phyloP scores from a whole-genome alignment of 495 filamentous ascomycete genomes.

The Terfezia claveryi region DNA sequence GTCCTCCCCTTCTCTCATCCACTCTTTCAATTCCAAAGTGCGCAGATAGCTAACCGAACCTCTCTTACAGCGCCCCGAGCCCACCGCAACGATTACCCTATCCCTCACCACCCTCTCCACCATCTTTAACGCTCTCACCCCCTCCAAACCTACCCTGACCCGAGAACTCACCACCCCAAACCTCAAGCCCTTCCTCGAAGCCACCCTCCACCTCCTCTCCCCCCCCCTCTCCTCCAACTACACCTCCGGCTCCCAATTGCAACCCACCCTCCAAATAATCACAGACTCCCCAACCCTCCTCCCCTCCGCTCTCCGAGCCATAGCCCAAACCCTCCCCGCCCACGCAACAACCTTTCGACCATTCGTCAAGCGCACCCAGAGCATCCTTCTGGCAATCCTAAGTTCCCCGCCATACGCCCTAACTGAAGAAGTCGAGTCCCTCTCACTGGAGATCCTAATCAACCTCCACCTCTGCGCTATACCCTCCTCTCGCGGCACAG shows the following conservation, averaged over 20 bases:
- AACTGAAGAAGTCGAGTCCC: conserved; percentile 2
- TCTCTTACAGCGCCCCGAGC: conserved; percentile 10
- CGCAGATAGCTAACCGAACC: neutral
- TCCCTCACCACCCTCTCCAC: conserved; percentile 9
- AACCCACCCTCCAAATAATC: too few relatives aligned
- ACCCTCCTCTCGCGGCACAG: conserved; percentile 4
- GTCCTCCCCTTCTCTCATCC: too few relatives aligned
- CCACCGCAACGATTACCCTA: conserved; percentile 8
- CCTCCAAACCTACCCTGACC: conserved; percentile 9
- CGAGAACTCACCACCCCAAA: conserved; percentile 17
- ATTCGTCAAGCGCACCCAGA: conserved; percentile 5
- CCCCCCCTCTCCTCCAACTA: neutral
- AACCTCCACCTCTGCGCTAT: conserved; percentile 10
- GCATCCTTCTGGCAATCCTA: conserved; percentile 7
- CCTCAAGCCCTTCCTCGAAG: conserved; percentile 9
- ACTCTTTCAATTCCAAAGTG: too few relatives aligned
- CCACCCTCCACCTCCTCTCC: conserved; percentile 5
- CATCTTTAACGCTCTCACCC: conserved; percentile 11
- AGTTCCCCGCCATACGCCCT: neutral
- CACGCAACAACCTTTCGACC: conserved; percentile 18
- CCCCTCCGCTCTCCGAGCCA: conserved; percentile 7
- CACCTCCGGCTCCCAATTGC: conserved; percentile 1
- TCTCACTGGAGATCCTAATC: conserved; percentile 9
- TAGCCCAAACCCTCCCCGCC: conserved; percentile 9
- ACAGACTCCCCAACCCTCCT: conserved; percentile 1